Percentiles rank a stretch among this genome's conserved stretches.
phyloP scores from a whole-genome alignment of 495 filamentous ascomycete species.

The Mycothermus thermophilus region DNA sequence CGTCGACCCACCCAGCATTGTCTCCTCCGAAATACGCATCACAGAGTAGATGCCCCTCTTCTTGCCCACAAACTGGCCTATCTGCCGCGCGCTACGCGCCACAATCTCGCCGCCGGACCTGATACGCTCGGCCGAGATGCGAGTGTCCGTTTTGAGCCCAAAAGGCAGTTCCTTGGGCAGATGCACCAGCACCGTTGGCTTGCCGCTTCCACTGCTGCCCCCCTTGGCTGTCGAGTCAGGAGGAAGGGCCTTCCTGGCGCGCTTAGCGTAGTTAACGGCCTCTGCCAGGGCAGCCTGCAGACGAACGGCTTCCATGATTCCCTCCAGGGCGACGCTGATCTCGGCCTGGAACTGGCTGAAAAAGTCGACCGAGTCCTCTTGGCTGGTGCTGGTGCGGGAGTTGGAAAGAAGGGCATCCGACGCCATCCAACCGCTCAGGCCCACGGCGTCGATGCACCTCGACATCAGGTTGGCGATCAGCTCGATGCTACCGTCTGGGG shows the following conservation, averaged over 20 bases:
- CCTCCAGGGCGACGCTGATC: slow-evolving; percentile 61
- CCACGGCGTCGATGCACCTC: slow-evolving; percentile 71
- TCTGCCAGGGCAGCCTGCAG: slow-evolving; percentile 55
- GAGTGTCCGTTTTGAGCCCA: slow-evolving; percentile 51
- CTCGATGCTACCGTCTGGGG: slow-evolving; percentile 41
- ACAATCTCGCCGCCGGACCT: slow-evolving; percentile 49
- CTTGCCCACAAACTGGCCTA: slow-evolving; percentile 56
- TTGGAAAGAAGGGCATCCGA: slow-evolving; percentile 39
- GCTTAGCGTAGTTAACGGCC: slow-evolving; percentile 50
- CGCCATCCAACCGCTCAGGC: slow-evolving; percentile 66
- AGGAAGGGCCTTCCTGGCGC: slow-evolving; percentile 20
- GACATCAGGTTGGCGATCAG: slow-evolving; percentile 54
- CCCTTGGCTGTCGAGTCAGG: slow-evolving; percentile 4
- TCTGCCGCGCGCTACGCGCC: slow-evolving; percentile 50
- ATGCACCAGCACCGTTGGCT: slow-evolving; percentile 7
- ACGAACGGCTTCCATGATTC: slow-evolving; percentile 58
- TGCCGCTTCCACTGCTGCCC: too few species aligned
- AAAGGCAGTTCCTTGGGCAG: slow-evolving; percentile 39
- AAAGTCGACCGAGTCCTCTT: slow-evolving; percentile 45
- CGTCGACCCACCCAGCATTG: slow-evolving; percentile 7
- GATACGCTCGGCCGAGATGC: slow-evolving; percentile 41
- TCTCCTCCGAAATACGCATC: slow-evolving; percentile 47
- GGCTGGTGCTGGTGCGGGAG: slow-evolving; percentile 16
- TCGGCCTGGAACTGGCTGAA: slow-evolving; percentile 57
- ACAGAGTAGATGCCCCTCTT: slow-evolving; percentile 64